Evolutionary conservation across 192 early-diverging fungal genomes (phyloP), one percentile per base, ranked within the genome.

Genomic region (Ramicandelaber brevisporus): DNA sequence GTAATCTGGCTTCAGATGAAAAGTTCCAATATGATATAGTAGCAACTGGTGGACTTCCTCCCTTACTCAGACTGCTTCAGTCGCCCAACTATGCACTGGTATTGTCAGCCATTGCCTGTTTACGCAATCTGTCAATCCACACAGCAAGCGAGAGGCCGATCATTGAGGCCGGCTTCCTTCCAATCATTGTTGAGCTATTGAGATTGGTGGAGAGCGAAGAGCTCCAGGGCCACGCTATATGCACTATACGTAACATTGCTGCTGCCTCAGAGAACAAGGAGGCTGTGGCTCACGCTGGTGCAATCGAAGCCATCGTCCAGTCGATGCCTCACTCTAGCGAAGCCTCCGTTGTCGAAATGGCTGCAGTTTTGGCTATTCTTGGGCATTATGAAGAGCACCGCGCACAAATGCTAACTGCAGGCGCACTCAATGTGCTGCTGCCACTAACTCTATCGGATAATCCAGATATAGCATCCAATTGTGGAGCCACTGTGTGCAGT

Each of bases 61-160:
- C 74, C 24, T 53, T 85, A 7, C 54, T 78, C 3, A 61, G 64
- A 23, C 64, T 79, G 21, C 46, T 83, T 25, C 58, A 76, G 53
- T 77, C 78, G 15, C 57, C 58, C 6, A 73, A 72, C 34, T 53
- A 69, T 15, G 70, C 75, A 18, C 53, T 82, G 38, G 71, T 78
- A 11, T 46, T 81, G 0, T 79, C 83, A 2, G 77, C 79, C 0
- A 74, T 78, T 8, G 83, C 83, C 2, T 85, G 80, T 29, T 57
- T 88, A 29, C 70, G 83, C 30, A 88, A 88, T 40, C 64, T 88
- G 21, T 85, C 81, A 20, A 88, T 88, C 31, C 77, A 81, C 39
- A 63, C 74, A 7, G 49, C 61, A 27, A 83, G 83, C 55, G 81
- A 85, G 45, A 65, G 68, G 12, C 77, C 75, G 17, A 81, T 83